Evolutionary conservation across 192 early-diverging fungal genomes (phyloP).

Genomic region (Lobosporangium transversale): DNA sequence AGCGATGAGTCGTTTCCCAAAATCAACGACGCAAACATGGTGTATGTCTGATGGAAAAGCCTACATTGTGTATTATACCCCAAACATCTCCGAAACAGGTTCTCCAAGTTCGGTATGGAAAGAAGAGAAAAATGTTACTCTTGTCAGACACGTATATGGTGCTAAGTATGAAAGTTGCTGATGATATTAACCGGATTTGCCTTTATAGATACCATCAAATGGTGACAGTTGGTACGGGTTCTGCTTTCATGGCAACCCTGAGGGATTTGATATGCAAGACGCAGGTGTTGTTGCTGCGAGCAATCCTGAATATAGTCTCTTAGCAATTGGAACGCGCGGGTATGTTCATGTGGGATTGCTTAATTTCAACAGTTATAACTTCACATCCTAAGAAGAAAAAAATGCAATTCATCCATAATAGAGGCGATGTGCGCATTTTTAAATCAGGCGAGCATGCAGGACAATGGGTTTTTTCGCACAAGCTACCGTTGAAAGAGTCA

Average conservation of each 20-base stretch:
- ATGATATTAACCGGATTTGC: background rate
- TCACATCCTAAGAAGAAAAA: no score
- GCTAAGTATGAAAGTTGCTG: no score
- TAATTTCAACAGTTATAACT: no score
- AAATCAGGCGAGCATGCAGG: slow-evolving; percentile 51
- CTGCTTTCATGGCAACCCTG: slow-evolving; percentile 59
- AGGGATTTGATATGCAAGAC: slow-evolving; percentile 47
- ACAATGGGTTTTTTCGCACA: slow-evolving; percentile 49
- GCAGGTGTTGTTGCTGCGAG: slow-evolving; percentile 69
- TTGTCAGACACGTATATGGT: no score
- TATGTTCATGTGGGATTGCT: no score
- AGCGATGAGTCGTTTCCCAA: slow-evolving; percentile 43
- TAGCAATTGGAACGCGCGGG: slow-evolving; percentile 75
- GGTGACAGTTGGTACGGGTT: slow-evolving; percentile 60
- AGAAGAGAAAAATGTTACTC: no score
- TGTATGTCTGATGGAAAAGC: slow-evolving; percentile 66
- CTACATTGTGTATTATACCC: slow-evolving; percentile 67
- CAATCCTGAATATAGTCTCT: slow-evolving; percentile 73
- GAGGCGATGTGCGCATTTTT: slow-evolving; percentile 45
- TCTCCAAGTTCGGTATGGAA: slow-evolving; percentile 36
- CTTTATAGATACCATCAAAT: slow-evolving; percentile 30
- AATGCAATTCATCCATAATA: no score
- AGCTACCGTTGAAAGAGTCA: slow-evolving; percentile 41
- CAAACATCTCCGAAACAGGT: slow-evolving; percentile 29
- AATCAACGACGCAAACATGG: slow-evolving; percentile 46